These are phyloP conservation scores for Orbilia javanica DNA, from an alignment of 2,329 filamentous ascomycete genomes.

Conservation along the genomic window DNA sequence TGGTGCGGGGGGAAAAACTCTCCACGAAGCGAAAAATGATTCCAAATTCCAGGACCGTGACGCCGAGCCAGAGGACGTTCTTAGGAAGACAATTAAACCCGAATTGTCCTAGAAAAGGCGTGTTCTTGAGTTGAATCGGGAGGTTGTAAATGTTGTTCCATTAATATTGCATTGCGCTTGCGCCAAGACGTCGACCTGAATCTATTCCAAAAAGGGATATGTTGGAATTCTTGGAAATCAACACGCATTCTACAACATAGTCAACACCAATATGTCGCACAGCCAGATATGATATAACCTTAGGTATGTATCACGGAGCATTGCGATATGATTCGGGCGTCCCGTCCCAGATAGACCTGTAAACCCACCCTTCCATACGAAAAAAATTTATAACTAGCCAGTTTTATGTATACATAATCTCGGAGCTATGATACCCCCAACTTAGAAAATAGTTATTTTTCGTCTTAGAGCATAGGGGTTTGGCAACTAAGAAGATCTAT, in stretches of 20 bases:
- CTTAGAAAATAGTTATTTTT: not conserved
- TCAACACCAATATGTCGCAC: constrained; percentile 23
- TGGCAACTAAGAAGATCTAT: no score
- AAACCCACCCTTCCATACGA: no score
- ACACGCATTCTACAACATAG: constrained; percentile 31
- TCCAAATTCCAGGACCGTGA: not conserved
- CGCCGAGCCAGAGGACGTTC: not conserved
- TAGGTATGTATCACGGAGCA: no score
- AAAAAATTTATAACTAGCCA: no score
- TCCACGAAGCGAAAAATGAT: not conserved
- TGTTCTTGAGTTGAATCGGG: no score
- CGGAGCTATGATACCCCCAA: no score
- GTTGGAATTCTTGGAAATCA: constrained; percentile 26
- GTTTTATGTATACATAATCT: no score
- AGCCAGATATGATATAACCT: no score
- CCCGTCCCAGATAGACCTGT: no score
- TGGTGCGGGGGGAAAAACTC: not conserved
- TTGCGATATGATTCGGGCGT: no score
- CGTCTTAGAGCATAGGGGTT: no score
- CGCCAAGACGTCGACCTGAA: not conserved
- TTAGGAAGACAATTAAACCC: not conserved
- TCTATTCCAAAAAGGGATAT: constrained; percentile 22
- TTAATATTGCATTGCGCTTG: not conserved
- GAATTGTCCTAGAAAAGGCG: no score
- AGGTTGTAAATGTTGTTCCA: not conserved